Conservation (phyloP, 192 early-diverging fungal genomes). For the Dissophora globulifera region DNA sequence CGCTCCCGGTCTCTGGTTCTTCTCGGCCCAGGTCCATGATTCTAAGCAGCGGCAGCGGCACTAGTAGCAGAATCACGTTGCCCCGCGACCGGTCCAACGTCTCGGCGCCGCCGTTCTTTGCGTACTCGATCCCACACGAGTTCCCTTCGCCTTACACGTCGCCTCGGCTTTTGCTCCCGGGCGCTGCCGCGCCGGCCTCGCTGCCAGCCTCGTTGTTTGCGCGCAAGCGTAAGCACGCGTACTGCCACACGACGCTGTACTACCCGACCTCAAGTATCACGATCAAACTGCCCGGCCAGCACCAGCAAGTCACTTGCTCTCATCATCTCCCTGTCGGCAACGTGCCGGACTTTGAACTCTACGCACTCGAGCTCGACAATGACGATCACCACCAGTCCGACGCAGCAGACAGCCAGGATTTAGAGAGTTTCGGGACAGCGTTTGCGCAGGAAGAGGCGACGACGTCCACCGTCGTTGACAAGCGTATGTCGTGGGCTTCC, state of each 20-base stretch:
- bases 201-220: conserved; percentile 42
- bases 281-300: conserved; percentile 33
- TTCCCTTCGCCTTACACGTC: conserved; percentile 49
- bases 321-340: conserved; percentile 29
- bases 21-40: conserved; percentile 31
- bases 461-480: conserved; percentile 28
- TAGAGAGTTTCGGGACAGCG: too few species aligned
- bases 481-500: conserved; percentile 49
- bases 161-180: conserved; percentile 39
- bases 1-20: conserved; percentile 17
- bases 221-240: conserved; percentile 45
- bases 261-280: conserved; percentile 27
- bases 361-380: conserved; percentile 7
- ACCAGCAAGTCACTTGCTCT: neutral
- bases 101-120: conserved; percentile 41
- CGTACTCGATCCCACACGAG: conserved; percentile 52
- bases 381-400: too few species aligned
- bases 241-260: conserved; percentile 9
- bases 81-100: conserved; percentile 33
- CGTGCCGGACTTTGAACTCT: conserved; percentile 18
- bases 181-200: conserved; percentile 34
- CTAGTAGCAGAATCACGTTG: too few species aligned
- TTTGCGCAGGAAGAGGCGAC: too few species aligned
- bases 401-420: too few species aligned
- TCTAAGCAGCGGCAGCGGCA: conserved; percentile 15